Evolutionary conservation across 2,329 filamentous ascomycete species (phyloP), one percentile per base, ranked within the genome.

Genomic region (Calonectria naviculata): DNA sequence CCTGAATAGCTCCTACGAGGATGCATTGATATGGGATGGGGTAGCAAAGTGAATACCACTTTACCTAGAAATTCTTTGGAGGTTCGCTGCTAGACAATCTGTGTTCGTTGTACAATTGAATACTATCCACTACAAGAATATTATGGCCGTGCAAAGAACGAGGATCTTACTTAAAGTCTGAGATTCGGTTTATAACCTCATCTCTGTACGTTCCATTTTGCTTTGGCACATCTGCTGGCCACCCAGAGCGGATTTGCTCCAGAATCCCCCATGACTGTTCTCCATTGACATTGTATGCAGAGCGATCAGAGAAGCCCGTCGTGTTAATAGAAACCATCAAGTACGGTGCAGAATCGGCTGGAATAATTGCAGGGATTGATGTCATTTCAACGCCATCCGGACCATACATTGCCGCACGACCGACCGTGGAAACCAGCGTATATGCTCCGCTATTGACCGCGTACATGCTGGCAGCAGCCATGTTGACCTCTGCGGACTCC

Each of bases 251-350:
- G 13, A 67, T 67, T 38, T 67, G 26, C 42, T 49, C 52, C 4
- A 67, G 54, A n/a, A 67, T 49, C 8, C 65, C 65, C 65, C 65
- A 67, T 15, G 65, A 67, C 17, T 67, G 65, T 19, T 67, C 41
- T 10, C 65, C 54, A n/a, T 67, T 41, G 41, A 61, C 10, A 19
- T 61, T 36, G 24, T 67, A 67, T 5, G 65, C 29, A 19, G 65
- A 8, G 7, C 21, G 41, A 10, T n/a, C 15, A 10, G 65, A 17
- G 24, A 67, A 67, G 2, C 65, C 65, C 2, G 65, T 67, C 2
- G 65, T 67, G 42, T 67, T 67, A 29, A 67, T 49, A 6, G 65
- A 49, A 3, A 67, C 17, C 65, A 67, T 61, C 42, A 67, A 26
- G 13, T 49, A 67, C 4, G 65, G 65, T 7, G 41, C 28, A 13